These are phyloP conservation scores for Fusarium citri DNA, from an alignment of 2,329 filamentous ascomycete species.

Conservation along the genomic window DNA sequence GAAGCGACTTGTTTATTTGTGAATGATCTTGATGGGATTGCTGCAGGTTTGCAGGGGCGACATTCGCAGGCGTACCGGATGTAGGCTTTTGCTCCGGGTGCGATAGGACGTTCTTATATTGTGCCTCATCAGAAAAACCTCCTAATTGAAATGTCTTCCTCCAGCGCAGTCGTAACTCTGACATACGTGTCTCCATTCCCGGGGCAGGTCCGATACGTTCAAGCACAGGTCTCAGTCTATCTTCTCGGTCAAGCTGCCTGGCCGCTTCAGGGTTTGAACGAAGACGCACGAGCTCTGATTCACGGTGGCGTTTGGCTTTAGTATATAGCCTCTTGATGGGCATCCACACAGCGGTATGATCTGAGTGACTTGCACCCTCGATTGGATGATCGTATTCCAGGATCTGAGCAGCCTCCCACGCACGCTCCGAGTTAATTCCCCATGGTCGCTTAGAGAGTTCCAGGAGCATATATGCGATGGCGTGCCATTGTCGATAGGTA, in stretches of 20 bases:
- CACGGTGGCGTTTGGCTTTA: slow-evolving; percentile 32
- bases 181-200: slow-evolving; percentile 38
- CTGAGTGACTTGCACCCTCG: slow-evolving; percentile 16
- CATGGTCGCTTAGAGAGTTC: slow-evolving; percentile 33
- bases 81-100: neutral
- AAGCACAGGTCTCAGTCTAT: slow-evolving; percentile 33
- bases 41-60: neutral
- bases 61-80: neutral
- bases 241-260: slow-evolving; percentile 30
- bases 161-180: slow-evolving; percentile 31
- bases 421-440: slow-evolving; percentile 33
- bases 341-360: slow-evolving; percentile 39
- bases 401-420: slow-evolving; percentile 39
- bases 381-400: slow-evolving; percentile 39
- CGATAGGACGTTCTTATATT: slow-evolving; percentile 20
- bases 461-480: slow-evolving; percentile 37
- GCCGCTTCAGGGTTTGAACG: slow-evolving; percentile 33
- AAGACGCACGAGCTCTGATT: slow-evolving; percentile 26
- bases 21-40: neutral
- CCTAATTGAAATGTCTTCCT: slow-evolving; percentile 34
- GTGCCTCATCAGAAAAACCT: neutral
- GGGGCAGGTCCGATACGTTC: slow-evolving; percentile 36
- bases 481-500: slow-evolving; percentile 36
- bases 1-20: neutral
- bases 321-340: slow-evolving; percentile 34